Base-by-base conservation (phyloP, 257 asterid species). In the Euphrasia confusa region DNA sequence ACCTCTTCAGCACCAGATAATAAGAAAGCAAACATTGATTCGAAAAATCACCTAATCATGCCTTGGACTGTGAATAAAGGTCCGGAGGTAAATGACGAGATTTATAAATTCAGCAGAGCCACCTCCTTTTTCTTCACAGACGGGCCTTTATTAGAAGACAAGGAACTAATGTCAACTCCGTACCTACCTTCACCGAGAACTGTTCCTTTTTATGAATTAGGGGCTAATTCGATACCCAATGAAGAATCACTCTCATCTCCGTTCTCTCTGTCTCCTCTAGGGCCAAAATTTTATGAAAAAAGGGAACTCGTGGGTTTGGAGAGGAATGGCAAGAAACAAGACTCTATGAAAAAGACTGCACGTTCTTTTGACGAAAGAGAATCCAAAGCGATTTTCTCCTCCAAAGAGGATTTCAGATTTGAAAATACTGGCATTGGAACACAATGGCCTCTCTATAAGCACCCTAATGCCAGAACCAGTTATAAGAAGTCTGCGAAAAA, bases 101-200 rank as follows among this genome's bases (percentile, higher is more conserved):
- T 73, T 68, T 55, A 63, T 54, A 61, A 66, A 64, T 45, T 39
- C 70, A 44, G 71, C 52, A 71, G 71, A 71, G 55, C 48, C 48
- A 65, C 72, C 58, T 67, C 88, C 33, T 12, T 56, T 0, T 54
- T 78, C 64, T 72, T 79, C 50, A 77, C 90, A 1, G 96, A 88
- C 68, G 94, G 94, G 48, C 96, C 91, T 68, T 60, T 88, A 54
- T 74, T 84, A 60, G 80, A 76, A 68, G 81, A 78, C 40, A 73
- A 74, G 69, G 88, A 79, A 39, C 68, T 68, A 54, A 27, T 44
- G 66, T 64, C 65, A 3, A 71, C 64, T 68, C 70, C 63, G 47
- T 64, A 61, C 70, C 64, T 63, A 33, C 76, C 81, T 67, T 74
- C 83, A 50, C 64, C 77, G 58, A 58, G 64, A 37, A 62, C 58